Evolutionary conservation across 306 rosid species (phyloP), one percentile per base, ranked within the genome.

Genomic region (Cucurbita argyrosperma): DNA sequence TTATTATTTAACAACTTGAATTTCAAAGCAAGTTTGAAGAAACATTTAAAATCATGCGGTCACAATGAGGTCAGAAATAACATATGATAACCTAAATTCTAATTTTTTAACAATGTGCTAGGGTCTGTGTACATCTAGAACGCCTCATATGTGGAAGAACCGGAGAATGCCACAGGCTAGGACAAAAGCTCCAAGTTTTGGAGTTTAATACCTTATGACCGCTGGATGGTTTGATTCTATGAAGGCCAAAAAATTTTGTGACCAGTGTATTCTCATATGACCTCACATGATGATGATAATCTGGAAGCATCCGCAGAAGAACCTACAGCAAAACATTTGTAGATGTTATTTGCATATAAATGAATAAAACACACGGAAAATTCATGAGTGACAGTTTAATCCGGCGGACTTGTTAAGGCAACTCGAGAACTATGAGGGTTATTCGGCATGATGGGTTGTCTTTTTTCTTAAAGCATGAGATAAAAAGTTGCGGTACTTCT

Each of bases 171-270:
- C 15, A 35, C 54, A 67, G 19, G 19, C 15, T 18, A n/a, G 21
- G 65, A 82, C 73, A 79, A 58, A 57, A 66, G 7, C 21, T 74
- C 42, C 52, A 54, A 60, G 56, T 49, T 40, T 74, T 40, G 18
- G 52, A 72, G 79, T 63, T 54, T 70, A 54, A 75, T 80, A 94
- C 99, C 99, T 91, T 94, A 73, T 91, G 96, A 60, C 99, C 99
- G 52, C 99, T 94, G 6, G 96, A 87, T 74, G 99, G 96, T 80
- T 87, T 91, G 80, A 94, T 91, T 84, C 99, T 89, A 78, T 94
- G 99, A 85, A 94, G 96, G 78, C 99, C 99, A 79, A 94, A 94
- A 79, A 94, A 94, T 50, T 94, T 94, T 45, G 99, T 94, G 72
- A 94, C 75, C 26, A 94, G 95, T 3, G 99, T 94, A 81, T 94